Base-by-base conservation (phyloP, 306 rosid species). In the Lagenaria siceraria region DNA sequence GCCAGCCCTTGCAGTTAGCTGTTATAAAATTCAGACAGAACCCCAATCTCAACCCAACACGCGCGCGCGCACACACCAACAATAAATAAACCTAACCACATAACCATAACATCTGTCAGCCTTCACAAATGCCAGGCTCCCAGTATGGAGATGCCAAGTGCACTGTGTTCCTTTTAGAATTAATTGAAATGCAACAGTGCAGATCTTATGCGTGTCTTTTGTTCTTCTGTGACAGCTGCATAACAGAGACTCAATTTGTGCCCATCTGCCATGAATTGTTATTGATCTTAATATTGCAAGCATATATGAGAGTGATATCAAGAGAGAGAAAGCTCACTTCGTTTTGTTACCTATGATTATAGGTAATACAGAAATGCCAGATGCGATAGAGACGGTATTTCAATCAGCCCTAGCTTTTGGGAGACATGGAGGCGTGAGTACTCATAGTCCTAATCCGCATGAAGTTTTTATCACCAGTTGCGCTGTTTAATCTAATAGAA, bases 301-400 rank as follows among this genome's bases (percentile, higher is more conserved):
- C 27, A 68, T 70, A 40, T 70, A 21, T 10, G 6, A 42, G 76
- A 68, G 76, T 22, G 6, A 48, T 7, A 22, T 42, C 21, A 24
- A 43, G 55, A 11, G 75, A 69, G 31, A 48, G 8, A 42, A 46
- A 25, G 76, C 17, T 29, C 10, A 35, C 63, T 38, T 6, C 6
- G 51, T 74, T 53, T 52, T 80, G 6, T 38, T 35, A 36, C 66
- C 81, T 0, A 17, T 51, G 84, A 81, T 82, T 89, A 66, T 87
- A 96, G 99, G 96, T 78, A 91, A 83, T 81, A 86, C 87, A 38
- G 96, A 88, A 84, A 92, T 96, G 98, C 99, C 99, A 48, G 99
- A 96, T 87, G 98, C 99, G 86, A 90, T 96, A 92, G 99, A 96
- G 86, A 89, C 97, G 48, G 87, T 96, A 80, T 96, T 92, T 86